Percentiles rank a stretch among this genome's conserved stretches.
Conservation (phyloP, 2,329 filamentous ascomycete genomes). For the Penicillium glabrum region DNA sequence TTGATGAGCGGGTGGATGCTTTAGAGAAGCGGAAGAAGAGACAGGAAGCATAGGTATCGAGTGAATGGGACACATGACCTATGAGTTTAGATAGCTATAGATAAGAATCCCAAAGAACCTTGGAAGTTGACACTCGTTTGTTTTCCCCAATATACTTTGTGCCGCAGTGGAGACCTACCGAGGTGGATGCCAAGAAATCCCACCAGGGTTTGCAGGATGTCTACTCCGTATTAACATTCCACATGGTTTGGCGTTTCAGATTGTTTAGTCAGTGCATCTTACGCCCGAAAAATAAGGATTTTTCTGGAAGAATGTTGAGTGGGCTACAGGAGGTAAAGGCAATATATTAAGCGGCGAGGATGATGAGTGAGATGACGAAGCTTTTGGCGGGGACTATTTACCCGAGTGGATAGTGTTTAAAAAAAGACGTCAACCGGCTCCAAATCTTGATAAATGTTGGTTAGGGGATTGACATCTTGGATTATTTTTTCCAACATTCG, state of each 20-base stretch:
- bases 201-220: not conserved
- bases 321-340: not conserved
- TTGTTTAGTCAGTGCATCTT: not conserved
- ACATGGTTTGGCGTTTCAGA: not conserved
- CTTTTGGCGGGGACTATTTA: not conserved
- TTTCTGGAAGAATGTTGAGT: not conserved
- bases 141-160: not conserved
- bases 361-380: not conserved
- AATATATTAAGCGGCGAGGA: not conserved
- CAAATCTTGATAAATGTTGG: no score
- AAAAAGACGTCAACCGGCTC: not conserved
- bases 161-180: not conserved
- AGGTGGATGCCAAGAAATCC: not conserved
- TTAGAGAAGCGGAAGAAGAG: slow-evolving; percentile 4
- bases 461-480: no score
- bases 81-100: no score
- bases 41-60: not conserved
- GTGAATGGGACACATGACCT: not conserved
- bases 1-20: slow-evolving; percentile 6
- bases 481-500: not conserved
- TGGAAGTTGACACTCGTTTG: not conserved
- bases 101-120: no score
- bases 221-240: not conserved
- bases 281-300: not conserved
- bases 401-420: not conserved